phyloP scores from a whole-genome alignment of 2,329 filamentous ascomycete species.

The Neobulgaria alba region DNA sequence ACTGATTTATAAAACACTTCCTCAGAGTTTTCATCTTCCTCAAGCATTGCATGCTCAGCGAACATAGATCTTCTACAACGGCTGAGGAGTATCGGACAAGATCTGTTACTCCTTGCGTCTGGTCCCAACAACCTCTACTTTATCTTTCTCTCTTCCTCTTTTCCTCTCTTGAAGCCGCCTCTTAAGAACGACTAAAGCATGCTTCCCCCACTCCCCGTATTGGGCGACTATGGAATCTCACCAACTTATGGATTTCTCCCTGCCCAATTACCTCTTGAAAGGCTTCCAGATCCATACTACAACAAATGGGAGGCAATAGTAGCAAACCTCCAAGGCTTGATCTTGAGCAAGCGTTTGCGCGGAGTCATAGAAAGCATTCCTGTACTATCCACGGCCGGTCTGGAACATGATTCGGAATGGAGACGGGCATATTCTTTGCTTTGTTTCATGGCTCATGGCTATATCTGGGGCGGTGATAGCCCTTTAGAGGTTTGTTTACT shows the following conservation, averaged over 20 bases:
- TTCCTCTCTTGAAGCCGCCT: conserved; percentile 11
- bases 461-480: conserved; percentile 88
- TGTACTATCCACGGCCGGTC: conserved; percentile 70
- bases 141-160: no score
- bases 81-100: conserved; percentile 54
- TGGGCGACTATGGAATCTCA: conserved; percentile 75
- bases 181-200: no score
- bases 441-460: conserved; percentile 86
- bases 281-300: conserved; percentile 84
- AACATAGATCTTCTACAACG: conserved; percentile 31
- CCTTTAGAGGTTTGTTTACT: conserved; percentile 55
- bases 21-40: not conserved
- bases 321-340: conserved; percentile 76
- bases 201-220: conserved; percentile 52
- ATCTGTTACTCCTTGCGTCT: conserved; percentile 59
- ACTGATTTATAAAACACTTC: no score
- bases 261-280: conserved; percentile 66
- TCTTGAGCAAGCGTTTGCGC: conserved; percentile 77
- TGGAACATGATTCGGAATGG: conserved; percentile 85
- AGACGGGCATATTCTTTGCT: conserved; percentile 84
- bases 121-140: conserved; percentile 31
- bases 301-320: conserved; percentile 87
- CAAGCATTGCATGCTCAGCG: conserved; percentile 17
- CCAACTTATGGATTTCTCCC: conserved; percentile 80
- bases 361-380: conserved; percentile 73